Conservation (phyloP, 805 yeast genomes). For the Nakazawaea ishiwadae region DNA sequence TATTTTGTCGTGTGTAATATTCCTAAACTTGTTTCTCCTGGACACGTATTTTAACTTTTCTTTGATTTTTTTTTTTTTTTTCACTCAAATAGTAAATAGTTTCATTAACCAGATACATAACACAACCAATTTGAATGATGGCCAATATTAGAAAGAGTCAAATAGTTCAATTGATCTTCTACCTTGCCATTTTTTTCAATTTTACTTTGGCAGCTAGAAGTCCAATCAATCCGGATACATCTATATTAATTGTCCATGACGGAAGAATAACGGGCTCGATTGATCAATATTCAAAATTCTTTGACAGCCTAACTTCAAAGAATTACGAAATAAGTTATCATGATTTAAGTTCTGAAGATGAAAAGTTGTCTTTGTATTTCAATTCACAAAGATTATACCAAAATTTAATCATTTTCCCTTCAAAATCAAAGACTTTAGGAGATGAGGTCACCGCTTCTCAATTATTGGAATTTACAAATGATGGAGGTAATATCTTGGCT, state of each 20-base stretch:
- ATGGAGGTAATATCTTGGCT: slow-evolving; percentile 73
- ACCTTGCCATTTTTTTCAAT: background rate
- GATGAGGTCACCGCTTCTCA: slow-evolving; percentile 37
- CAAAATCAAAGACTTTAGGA: slow-evolving; percentile 39
- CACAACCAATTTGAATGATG: no score
- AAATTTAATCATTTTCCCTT: slow-evolving; percentile 57
- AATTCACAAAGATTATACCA: slow-evolving; percentile 45
- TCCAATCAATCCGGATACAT: slow-evolving; percentile 7
- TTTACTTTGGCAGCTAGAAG: background rate
- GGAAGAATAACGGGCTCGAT: slow-evolving; percentile 1
- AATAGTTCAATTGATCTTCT: background rate
- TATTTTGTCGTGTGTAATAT: slow-evolving; percentile 4
- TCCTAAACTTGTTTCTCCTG: no score
- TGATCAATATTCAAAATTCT: slow-evolving; percentile 20
- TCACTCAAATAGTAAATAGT: background rate
- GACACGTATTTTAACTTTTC: slow-evolving; percentile 1
- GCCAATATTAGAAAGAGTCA: no score
- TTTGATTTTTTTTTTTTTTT: background rate
- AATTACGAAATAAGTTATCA: slow-evolving; percentile 15
- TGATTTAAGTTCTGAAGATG: slow-evolving; percentile 21
- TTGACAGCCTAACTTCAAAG: slow-evolving; percentile 15
- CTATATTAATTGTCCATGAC: slow-evolving; percentile 8
- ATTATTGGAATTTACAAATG: slow-evolving; percentile 54
- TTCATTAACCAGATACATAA: background rate
- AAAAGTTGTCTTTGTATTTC: slow-evolving; percentile 25